Conservation (phyloP, 495 filamentous ascomycete species). For the Corynascus novoguineensis region DNA sequence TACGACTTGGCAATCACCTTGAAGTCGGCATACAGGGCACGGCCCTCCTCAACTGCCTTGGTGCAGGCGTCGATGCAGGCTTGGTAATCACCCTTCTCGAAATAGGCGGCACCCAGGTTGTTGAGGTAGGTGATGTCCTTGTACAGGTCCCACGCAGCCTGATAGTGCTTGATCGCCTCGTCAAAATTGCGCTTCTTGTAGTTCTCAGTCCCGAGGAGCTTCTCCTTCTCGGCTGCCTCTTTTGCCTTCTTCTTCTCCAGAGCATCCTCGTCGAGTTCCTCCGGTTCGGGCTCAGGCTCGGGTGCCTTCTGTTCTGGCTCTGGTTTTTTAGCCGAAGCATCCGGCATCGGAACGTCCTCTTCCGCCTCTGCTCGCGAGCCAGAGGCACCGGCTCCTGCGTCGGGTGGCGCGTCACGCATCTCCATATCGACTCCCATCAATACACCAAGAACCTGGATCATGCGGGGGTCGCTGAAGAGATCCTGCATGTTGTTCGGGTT, state of each 20-base stretch:
- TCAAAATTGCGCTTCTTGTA: conserved; percentile 99
- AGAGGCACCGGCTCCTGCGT: conserved; percentile 42
- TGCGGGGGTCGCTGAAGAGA: conserved; percentile 80
- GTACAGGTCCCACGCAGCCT: conserved; percentile 87
- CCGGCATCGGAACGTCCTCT: conserved; percentile 76
- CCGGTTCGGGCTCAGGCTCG: conserved; percentile 54
- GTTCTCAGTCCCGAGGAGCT: conserved; percentile 84
- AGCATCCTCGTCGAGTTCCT: conserved; percentile 72
- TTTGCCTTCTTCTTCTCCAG: conserved; percentile 81
- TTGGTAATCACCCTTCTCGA: conserved; percentile 91
- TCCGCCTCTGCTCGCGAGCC: conserved; percentile 50
- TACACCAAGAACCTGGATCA: conserved; percentile 91
- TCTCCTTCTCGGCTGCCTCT: conserved; percentile 89
- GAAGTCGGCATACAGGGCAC: conserved; percentile 85
- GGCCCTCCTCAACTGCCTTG: conserved; percentile 82
- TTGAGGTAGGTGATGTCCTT: conserved; percentile 98
- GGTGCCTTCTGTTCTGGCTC: conserved; percentile 44
- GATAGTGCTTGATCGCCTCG: conserved; percentile 89
- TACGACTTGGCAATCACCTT: conserved; percentile 97
- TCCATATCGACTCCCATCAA: conserved; percentile 92
- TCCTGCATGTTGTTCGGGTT: conserved; percentile 75
- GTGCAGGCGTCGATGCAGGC: conserved; percentile 80
- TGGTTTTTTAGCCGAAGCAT: conserved; percentile 42
- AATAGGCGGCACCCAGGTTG: conserved; percentile 90
- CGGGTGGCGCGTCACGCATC: conserved; percentile 56